A percentile compares a stretch with the other conserved stretches of the same genome.
phyloP scores from a whole-genome alignment of 768 basidiomycete species.

The Suillus placidus region DNA sequence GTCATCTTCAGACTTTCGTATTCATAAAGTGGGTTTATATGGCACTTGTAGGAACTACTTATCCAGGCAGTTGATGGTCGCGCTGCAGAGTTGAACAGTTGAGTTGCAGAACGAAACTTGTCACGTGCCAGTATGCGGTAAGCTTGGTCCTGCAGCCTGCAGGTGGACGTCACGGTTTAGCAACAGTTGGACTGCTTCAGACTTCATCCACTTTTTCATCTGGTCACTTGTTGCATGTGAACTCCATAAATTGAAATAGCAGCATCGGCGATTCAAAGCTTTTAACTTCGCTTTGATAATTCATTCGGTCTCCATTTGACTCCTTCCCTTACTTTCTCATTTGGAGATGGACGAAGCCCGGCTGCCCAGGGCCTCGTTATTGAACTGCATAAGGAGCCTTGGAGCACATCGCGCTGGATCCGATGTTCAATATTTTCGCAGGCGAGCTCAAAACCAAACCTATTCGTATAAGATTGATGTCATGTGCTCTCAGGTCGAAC shows the following conservation, averaged over 20 bases:
- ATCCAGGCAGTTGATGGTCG: neutral
- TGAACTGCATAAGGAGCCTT: neutral
- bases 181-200: neutral
- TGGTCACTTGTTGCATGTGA: neutral
- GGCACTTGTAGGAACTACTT: neutral
- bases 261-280: no score
- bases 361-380: no score
- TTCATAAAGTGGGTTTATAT: neutral
- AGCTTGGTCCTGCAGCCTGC: no score
- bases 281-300: neutral
- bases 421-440: neutral
- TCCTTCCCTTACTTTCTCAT: no score
- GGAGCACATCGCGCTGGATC: neutral
- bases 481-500: neutral
- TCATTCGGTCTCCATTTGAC: no score
- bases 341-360: neutral
- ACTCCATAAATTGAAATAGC: no score
- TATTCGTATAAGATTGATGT: neutral
- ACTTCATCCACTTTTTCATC: neutral
- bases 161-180: no score
- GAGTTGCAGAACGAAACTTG: neutral
- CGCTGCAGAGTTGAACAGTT: neutral
- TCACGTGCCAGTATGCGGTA: neutral
- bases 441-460: neutral
- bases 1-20: slow-evolving; percentile 1